Conservation (phyloP, 2,329 filamentous ascomycete genomes). For the Setomelanomma holmii region DNA sequence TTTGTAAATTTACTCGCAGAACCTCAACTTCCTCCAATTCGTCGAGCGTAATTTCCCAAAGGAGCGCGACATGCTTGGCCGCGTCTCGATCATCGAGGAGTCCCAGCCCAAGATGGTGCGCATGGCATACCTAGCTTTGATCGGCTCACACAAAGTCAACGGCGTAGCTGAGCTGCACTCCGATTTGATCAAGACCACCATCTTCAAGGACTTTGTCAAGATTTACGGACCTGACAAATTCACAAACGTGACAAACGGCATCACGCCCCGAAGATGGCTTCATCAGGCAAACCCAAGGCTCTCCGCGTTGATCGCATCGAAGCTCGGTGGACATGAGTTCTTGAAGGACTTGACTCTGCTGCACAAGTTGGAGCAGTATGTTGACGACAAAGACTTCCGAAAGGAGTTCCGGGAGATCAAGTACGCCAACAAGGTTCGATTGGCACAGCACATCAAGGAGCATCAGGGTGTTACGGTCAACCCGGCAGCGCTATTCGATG, state of each 20-base stretch:
- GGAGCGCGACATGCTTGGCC: conserved; percentile 81
- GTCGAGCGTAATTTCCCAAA: conserved; percentile 92
- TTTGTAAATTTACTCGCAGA: conserved; percentile 96
- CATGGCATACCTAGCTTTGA: conserved; percentile 94
- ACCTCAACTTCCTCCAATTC: conserved; percentile 86
- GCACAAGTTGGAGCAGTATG: conserved; percentile 82
- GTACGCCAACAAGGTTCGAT: conserved; percentile 89
- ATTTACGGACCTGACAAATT: conserved; percentile 98
- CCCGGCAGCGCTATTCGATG: conserved; percentile 87
- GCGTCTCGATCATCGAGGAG: conserved; percentile 98
- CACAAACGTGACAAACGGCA: conserved; percentile 97
- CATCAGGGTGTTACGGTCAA: conserved; percentile 83
- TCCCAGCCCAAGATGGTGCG: conserved; percentile 96
- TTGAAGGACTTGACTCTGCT: conserved; percentile 88
- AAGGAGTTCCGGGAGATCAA: conserved; percentile 98
- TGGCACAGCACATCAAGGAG: conserved; percentile 89
- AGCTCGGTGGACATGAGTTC: conserved; percentile 82
- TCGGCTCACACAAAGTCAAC: conserved; percentile 99
- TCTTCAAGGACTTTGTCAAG: conserved; percentile 97
- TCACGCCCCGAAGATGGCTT: conserved; percentile 94
- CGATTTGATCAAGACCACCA: conserved; percentile 97
- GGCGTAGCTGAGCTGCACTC: conserved; percentile 97
- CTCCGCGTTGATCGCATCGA: conserved; percentile 89
- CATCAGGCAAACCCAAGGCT: conserved; percentile 96
- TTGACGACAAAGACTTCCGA: conserved; percentile 87